Base-by-base conservation (phyloP, 371 early-diverging fungal genomes). In the Circinella umbellata region DNA sequence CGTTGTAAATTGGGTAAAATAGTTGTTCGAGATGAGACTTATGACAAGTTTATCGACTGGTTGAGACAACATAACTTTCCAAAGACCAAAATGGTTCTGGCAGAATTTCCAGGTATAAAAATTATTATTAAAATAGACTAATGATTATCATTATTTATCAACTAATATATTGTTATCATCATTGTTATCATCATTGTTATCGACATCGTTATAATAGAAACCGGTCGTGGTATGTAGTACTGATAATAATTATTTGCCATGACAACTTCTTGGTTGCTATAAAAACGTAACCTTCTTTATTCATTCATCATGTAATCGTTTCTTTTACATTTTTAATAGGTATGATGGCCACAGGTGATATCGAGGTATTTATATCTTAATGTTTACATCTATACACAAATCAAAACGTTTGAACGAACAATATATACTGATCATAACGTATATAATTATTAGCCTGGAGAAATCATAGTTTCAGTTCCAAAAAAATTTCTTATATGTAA, bases 321-420 rank as follows among this genome's bases (percentile, higher is more conserved):
- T 42, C 42, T 9, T 42, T 42, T 42, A 42, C 11, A 27, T 57
- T 57, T 27, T 34, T 57, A 27, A 18, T 39, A 75, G 77, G 82
- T 66, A 88, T 89, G 89, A 89, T 89, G 89, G 89, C 89, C 0
- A 87, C 84, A 5, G 78, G 82, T 47, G 80, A 84, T 69, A 86
- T 89, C 37, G 83, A 82, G 71, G 81, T 80, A 76, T 64, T 34
- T 57, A 20, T 47, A 68, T 2, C 2, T 27, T 27, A 27, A 27
- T 27, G 27, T 27, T 27, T 27, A 27, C 27, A 27, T 27, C 27
- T 27, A 27, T 27, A 27, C 27, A 27, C 2, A 27, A 27, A 27
- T 27, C 27, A 27, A 27, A 27, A 27, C 27, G 27, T 27, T 27
- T 27, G 27, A 27, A 27, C 27, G 27, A 27, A 27, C 27, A 27